These are phyloP conservation scores for Nepenthes gracilis DNA, from an alignment of 148 eudicot genomes.

Conservation along the genomic window DNA sequence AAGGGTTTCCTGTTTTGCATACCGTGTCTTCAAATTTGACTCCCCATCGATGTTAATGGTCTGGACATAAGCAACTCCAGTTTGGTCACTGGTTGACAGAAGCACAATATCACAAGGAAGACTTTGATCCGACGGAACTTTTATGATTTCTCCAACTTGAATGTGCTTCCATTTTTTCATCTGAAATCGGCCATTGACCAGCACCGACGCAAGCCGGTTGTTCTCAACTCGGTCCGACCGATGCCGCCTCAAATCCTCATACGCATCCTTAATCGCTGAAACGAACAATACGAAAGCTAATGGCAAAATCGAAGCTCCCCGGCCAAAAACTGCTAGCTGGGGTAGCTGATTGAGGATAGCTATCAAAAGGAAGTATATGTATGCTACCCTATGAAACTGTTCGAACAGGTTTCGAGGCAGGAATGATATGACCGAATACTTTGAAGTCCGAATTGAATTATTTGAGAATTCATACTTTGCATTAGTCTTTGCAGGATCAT, in stretches of 20 bases:
- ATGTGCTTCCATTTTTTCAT: slow-evolving; percentile 79
- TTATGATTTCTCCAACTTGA: slow-evolving; percentile 77
- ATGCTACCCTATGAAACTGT: slow-evolving; percentile 96
- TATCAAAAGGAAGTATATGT: slow-evolving; percentile 81
- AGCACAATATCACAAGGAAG: slow-evolving; percentile 92
- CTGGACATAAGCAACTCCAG: slow-evolving; percentile 95
- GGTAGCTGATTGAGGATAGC: slow-evolving; percentile 95
- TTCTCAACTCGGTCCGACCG: slow-evolving; percentile 75
- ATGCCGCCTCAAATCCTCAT: slow-evolving; percentile 87
- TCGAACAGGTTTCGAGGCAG: slow-evolving; percentile 89
- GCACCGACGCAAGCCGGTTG: slow-evolving; percentile 59
- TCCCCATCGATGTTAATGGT: slow-evolving; percentile 96
- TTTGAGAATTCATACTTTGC: slow-evolving; percentile 71
- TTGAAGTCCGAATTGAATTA: slow-evolving; percentile 75
- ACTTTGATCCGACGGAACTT: slow-evolving; percentile 61
- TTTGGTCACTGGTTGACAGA: slow-evolving; percentile 90
- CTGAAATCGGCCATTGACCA: slow-evolving; percentile 47
- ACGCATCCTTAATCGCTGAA: slow-evolving; percentile 88
- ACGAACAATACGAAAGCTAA: slow-evolving; percentile 79
- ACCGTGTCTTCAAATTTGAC: slow-evolving; percentile 91
- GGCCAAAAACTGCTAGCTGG: slow-evolving; percentile 88
- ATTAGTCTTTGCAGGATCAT: slow-evolving; percentile 73
- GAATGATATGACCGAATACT: slow-evolving; percentile 76
- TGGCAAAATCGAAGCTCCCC: slow-evolving; percentile 83
- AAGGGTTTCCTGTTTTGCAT: slow-evolving; percentile 95